Conservation (phyloP, 1,139 yeast genomes). For the Sugiyamaella japonica region DNA sequence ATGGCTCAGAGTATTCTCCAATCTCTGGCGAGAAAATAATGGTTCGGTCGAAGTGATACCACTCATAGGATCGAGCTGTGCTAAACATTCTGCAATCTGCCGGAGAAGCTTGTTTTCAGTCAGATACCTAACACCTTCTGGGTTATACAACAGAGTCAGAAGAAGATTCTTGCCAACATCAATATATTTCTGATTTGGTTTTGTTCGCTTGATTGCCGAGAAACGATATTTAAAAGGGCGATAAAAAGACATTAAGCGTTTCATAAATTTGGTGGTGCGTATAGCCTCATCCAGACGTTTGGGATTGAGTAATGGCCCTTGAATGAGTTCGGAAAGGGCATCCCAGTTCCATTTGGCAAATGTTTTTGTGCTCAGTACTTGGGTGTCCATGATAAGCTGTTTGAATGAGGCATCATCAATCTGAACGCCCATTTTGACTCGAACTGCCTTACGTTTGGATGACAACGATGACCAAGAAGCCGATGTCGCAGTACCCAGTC, state of each 20-base stretch:
- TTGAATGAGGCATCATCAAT: slow-evolving; percentile 74
- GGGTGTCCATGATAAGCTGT: slow-evolving; percentile 63
- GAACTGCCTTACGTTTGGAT: slow-evolving; percentile 37
- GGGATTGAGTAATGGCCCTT: slow-evolving; percentile 76
- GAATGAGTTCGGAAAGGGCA: slow-evolving; percentile 61
- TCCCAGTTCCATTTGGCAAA: slow-evolving; percentile 90
- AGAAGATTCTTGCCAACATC: slow-evolving; percentile 73
- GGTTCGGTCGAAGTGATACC: slow-evolving; percentile 76
- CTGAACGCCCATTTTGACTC: slow-evolving; percentile 50
- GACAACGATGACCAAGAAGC: neutral
- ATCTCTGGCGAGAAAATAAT: slow-evolving; percentile 59
- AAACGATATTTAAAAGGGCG: slow-evolving; percentile 89
- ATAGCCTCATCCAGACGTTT: slow-evolving; percentile 74
- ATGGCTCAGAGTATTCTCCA: slow-evolving; percentile 63
- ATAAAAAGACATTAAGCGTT: slow-evolving; percentile 79
- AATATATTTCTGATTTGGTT: slow-evolving; percentile 57
- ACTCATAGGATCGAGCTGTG: slow-evolving; percentile 79
- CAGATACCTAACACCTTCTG: slow-evolving; percentile 67
- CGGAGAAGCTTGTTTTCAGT: slow-evolving; percentile 75
- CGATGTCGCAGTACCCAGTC: slow-evolving; percentile 24
- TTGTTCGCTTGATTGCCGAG: slow-evolving; percentile 57
- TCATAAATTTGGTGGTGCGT: slow-evolving; percentile 80
- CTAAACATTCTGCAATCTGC: slow-evolving; percentile 83
- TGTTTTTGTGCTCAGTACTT: slow-evolving; percentile 74
- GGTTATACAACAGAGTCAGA: slow-evolving; percentile 60